Percentiles rank a stretch among this genome's conserved stretches.
phyloP scores from a whole-genome alignment of 805 yeast species.

The Lipomyces lipofer region DNA sequence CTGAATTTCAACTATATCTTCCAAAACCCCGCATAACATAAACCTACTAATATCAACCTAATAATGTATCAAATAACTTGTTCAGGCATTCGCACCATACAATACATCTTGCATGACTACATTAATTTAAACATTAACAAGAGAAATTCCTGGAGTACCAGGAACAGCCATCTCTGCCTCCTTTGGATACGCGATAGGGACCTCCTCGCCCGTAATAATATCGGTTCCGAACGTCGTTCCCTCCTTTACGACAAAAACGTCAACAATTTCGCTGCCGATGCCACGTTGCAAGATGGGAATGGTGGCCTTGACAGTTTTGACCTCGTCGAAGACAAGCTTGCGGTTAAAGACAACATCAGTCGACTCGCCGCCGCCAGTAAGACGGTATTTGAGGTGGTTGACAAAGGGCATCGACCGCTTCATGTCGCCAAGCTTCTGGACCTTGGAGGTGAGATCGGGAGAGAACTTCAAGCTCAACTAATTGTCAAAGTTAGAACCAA shows the following conservation, averaged over 20 bases:
- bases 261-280: constrained; percentile 17
- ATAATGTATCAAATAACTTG: too few relatives aligned
- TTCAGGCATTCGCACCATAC: too few relatives aligned
- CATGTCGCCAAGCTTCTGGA: constrained; percentile 62
- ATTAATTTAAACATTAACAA: constrained; percentile 56
- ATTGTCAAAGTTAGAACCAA: constrained; percentile 17
- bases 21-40: too few relatives aligned
- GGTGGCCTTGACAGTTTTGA: constrained; percentile 50
- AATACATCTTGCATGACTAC: neutral
- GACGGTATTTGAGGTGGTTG: constrained; percentile 77
- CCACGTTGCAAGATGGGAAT: constrained; percentile 28
- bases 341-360: constrained; percentile 85
- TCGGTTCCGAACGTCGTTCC: constrained; percentile 67
- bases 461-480: constrained; percentile 38
- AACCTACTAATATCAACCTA: too few relatives aligned
- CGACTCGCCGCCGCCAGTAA: constrained; percentile 56
- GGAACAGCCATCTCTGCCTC: constrained; percentile 83
- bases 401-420: constrained; percentile 99
- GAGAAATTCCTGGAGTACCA: constrained; percentile 84
- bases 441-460: constrained; percentile 43
- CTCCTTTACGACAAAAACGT: constrained; percentile 59
- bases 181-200: constrained; percentile 61
- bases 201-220: constrained; percentile 65
- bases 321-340: constrained; percentile 79
- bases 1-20: too few relatives aligned